phyloP scores from a whole-genome alignment of 192 early-diverging fungal genomes.

The Backusella circina region DNA sequence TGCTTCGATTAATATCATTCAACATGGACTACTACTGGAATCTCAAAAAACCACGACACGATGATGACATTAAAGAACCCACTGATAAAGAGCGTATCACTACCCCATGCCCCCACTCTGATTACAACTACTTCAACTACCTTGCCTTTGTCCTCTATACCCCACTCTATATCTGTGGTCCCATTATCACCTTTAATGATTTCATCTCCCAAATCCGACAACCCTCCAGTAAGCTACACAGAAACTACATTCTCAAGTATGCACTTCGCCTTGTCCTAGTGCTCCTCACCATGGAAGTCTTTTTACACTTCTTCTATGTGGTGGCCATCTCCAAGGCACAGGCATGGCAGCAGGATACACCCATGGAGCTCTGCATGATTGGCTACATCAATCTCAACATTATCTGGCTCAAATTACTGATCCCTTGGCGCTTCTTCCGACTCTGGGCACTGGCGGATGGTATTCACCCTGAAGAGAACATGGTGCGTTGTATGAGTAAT shows the following conservation, averaged over 20 bases:
- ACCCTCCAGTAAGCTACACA: neutral
- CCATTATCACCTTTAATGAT: conserved; percentile 94
- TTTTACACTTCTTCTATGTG: conserved; percentile 81
- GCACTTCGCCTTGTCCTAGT: conserved; percentile 60
- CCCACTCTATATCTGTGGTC: conserved; percentile 91
- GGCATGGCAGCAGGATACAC: conserved; percentile 74
- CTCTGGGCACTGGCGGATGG: conserved; percentile 92
- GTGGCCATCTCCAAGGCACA: conserved; percentile 84
- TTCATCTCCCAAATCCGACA: conserved; percentile 73
- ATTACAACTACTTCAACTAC: conserved; percentile 82
- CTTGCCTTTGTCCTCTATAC: conserved; percentile 82
- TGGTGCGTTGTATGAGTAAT: conserved; percentile 93
- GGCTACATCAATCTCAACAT: conserved; percentile 85
- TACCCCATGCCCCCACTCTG: conserved; percentile 45
- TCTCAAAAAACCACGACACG: conserved; percentile 13
- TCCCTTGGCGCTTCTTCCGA: conserved; percentile 96
- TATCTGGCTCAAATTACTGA: conserved; percentile 92
- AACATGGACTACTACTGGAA: conserved; percentile 93
- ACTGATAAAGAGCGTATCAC: conserved; percentile 62
- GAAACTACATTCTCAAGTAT: conserved; percentile 47
- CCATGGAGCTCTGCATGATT: conserved; percentile 78
- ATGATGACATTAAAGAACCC: conserved; percentile 2
- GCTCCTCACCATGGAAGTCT: conserved; percentile 78
- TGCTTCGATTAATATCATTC: conserved; percentile 89
- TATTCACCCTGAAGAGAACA: conserved; percentile 85